Base-by-base conservation (phyloP, 1,284 basidiomycete species). In the Austroboletus novae-zelandiae region DNA sequence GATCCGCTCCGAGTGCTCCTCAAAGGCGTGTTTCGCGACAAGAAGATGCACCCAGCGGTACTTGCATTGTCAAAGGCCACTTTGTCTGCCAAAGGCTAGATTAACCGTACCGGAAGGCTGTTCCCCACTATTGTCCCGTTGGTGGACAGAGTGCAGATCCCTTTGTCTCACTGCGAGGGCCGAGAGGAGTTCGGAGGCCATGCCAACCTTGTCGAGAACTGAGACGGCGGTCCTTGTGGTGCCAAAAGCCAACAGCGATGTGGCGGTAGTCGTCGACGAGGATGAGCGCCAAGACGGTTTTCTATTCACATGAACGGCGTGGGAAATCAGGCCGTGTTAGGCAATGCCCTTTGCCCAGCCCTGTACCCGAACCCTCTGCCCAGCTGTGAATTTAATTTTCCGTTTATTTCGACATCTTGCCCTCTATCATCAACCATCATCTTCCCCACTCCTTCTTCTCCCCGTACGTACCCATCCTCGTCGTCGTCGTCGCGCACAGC, bases 301-400 rank as follows among this genome's bases (percentile, higher is more conserved):
- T 35, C 34, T n/a, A 42, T 53, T 50, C 53, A 47, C 45, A 52
- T 40, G 36, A 23, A 46, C 61, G 67, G 65, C 67, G 67, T 68
- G 67, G 41, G 46, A 61, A 43, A 29, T 5, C 0, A 0, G 0
- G 1, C 47, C 48, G 41, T 4, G 9, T 45, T 57, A 55, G 64
- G 65, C 17, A 56, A 70, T 68, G 54, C 65, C 65, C 65, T 67
- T 17, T 23, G 52, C 65, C 65, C 65, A 61, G 57, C 68, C 65
- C 65, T 70, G 51, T 67, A 48, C 69, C 69, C 66, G 67, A 75
- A 76, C 74, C 74, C 74, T 76, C 62, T 77, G 75, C 75, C 74
- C 74, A 68, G 70, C 63, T 64, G 67, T 66, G 64, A 68, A 74
- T 77, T 75, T 76, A 74, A 72, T 74, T 75, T 75, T 70, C 67